These are phyloP conservation scores for Achlya hypogyna DNA, from an alignment of 352 stramenopile species.

Conservation along the genomic window DNA sequence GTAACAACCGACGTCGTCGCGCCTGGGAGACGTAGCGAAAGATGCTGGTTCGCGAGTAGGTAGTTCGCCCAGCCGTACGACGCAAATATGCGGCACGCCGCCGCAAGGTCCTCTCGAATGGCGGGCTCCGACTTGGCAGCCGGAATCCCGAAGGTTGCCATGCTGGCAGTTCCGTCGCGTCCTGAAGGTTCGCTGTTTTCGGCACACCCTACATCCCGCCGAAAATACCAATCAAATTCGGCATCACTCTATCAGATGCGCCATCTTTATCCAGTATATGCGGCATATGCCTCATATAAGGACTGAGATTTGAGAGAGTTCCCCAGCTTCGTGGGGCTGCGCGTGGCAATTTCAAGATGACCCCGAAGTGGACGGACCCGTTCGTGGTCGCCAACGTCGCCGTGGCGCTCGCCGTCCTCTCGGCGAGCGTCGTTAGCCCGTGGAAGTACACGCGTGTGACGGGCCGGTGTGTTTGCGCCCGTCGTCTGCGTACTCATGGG, in stretches of 20 bases:
- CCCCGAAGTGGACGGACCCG: neutral
- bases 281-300: neutral
- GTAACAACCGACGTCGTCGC: neutral
- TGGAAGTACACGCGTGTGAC: conserved; percentile 60
- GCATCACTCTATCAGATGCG: too few species aligned
- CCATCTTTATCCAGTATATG: neutral
- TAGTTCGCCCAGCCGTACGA: neutral
- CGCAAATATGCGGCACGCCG: neutral
- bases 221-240: neutral
- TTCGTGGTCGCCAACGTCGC: conserved; percentile 45
- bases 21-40: neutral
- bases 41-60: neutral
- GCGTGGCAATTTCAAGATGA: neutral
- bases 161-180: too few species aligned
- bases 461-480: conserved; percentile 49
- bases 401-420: conserved; percentile 46
- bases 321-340: neutral
- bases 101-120: neutral
- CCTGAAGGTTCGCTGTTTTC: too few species aligned
- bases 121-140: neutral
- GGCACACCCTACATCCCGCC: too few species aligned
- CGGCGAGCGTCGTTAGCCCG: conserved; percentile 41
- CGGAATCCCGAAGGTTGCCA: neutral
- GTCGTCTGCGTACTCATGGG: neutral
- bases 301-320: neutral